Evolutionary conservation across 163 green algal genomes (phyloP).

Genomic region (Scenedesmus sp.): DNA sequence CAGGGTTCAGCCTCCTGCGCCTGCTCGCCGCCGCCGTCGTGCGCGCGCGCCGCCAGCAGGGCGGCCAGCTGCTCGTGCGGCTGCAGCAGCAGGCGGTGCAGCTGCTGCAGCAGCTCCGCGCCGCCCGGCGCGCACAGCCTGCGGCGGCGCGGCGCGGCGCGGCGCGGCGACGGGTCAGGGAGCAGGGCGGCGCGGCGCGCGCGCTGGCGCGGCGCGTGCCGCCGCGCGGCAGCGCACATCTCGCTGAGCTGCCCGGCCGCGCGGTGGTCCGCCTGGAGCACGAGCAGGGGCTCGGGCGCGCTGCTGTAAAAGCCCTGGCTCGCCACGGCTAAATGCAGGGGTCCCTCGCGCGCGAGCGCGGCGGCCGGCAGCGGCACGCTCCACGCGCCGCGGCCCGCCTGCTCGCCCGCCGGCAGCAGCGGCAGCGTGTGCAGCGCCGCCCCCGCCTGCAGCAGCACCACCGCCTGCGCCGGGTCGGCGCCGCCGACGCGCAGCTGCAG

Average conservation of each 20-base stretch:
- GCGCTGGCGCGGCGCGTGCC: not conserved
- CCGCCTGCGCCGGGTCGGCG: not conserved
- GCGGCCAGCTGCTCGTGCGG: not conserved
- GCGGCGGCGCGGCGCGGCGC: not conserved
- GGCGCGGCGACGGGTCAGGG: not conserved
- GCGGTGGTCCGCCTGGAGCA: not conserved
- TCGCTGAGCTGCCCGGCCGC: not conserved
- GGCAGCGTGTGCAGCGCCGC: not conserved
- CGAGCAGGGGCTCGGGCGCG: not conserved
- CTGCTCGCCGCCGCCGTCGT: not conserved
- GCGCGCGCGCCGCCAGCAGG: not conserved
- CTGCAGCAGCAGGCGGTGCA: conserved; percentile 14
- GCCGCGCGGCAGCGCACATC: not conserved
- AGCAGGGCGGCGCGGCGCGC: not conserved
- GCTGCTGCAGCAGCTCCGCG: not conserved
- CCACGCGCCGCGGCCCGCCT: not conserved
- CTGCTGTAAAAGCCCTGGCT: not conserved
- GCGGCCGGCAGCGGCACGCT: not conserved
- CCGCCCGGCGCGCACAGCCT: not conserved
- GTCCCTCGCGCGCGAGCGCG: not conserved
- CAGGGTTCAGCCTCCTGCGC: not conserved
- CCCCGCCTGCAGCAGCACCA: not conserved
- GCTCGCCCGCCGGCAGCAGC: not conserved
- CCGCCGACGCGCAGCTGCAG: not conserved
- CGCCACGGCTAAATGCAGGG: not conserved